Evolutionary conservation across 768 basidiomycete genomes (phyloP).

Genomic region (Suillus clintonianus): DNA sequence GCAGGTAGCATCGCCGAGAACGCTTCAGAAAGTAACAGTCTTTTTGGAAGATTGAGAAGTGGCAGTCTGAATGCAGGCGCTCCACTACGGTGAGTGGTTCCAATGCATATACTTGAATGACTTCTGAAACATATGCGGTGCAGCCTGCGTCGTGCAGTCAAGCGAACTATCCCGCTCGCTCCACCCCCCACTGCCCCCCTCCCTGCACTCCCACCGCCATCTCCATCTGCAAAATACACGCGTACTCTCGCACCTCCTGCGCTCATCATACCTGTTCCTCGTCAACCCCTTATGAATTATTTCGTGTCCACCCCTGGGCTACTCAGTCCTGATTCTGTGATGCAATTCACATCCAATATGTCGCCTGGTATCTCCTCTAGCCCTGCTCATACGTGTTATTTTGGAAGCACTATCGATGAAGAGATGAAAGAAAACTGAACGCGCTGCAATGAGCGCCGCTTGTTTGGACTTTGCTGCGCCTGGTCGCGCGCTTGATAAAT

Average conservation of each 20-base stretch:
- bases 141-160: conserved; percentile 44
- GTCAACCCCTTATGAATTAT: conserved; percentile 19
- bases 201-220: conserved; percentile 25
- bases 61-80: conserved; percentile 47
- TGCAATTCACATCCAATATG: conserved; percentile 12
- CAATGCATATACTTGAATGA: background rate
- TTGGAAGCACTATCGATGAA: conserved; percentile 15
- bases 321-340: conserved; percentile 10
- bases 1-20: conserved; percentile 45
- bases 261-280: conserved; percentile 15
- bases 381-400: conserved; percentile 9
- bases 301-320: conserved; percentile 7
- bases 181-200: conserved; percentile 33
- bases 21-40: conserved; percentile 40
- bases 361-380: conserved; percentile 11
- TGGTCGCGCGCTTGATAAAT: background rate
- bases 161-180: conserved; percentile 25
- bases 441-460: background rate
- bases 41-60: conserved; percentile 56
- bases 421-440: conserved; percentile 22
- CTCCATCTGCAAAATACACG: conserved; percentile 18
- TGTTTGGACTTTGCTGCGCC: background rate
- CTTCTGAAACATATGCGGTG: background rate
- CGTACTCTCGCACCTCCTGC: conserved; percentile 19
- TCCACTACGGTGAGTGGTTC: conserved; percentile 33